phyloP scores from a whole-genome alignment of 2,329 filamentous ascomycete species.

The Sporothrix curviconia region DNA sequence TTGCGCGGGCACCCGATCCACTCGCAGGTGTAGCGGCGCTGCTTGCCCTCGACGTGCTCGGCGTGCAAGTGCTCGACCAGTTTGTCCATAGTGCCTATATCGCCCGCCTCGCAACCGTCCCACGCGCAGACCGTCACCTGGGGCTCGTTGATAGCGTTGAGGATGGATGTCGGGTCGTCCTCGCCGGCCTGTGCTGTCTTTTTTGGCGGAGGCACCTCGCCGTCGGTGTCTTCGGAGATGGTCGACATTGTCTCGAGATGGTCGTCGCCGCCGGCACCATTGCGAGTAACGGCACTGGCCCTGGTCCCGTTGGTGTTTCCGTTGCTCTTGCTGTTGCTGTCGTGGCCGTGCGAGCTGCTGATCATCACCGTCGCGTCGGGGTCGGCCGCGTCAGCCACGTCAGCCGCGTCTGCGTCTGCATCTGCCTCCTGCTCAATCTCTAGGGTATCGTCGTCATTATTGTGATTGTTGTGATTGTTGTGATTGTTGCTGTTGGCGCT shows the following conservation, averaged over 20 bases:
- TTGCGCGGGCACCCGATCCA: slow-evolving; percentile 88
- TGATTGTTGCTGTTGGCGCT: neutral
- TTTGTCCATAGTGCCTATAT: slow-evolving; percentile 72
- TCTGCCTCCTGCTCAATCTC: slow-evolving; percentile 24
- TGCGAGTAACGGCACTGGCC: slow-evolving; percentile 15
- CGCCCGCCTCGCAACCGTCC: slow-evolving; percentile 66
- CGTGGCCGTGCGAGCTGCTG: neutral
- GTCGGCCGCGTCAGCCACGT: slow-evolving; percentile 2
- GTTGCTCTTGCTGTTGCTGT: neutral
- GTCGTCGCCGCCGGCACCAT: slow-evolving; percentile 34
- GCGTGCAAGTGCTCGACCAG: slow-evolving; percentile 81
- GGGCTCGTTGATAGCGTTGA: slow-evolving; percentile 51
- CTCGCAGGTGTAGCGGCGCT: slow-evolving; percentile 98
- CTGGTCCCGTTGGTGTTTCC: neutral
- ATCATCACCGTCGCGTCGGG: slow-evolving; percentile 6
- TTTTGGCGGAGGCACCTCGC: slow-evolving; percentile 56
- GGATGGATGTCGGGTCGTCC: neutral
- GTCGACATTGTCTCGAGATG: slow-evolving; percentile 54
- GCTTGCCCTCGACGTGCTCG: slow-evolving; percentile 85
- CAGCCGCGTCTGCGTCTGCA: slow-evolving; percentile 1
- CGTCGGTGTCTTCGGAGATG: slow-evolving; percentile 85
- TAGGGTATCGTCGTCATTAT: no score
- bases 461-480: no score
- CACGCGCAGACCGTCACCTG: slow-evolving; percentile 74
- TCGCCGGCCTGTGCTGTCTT: neutral